phyloP scores from a whole-genome alignment of 1,284 basidiomycete genomes.

The Moniliophthora roreri region DNA sequence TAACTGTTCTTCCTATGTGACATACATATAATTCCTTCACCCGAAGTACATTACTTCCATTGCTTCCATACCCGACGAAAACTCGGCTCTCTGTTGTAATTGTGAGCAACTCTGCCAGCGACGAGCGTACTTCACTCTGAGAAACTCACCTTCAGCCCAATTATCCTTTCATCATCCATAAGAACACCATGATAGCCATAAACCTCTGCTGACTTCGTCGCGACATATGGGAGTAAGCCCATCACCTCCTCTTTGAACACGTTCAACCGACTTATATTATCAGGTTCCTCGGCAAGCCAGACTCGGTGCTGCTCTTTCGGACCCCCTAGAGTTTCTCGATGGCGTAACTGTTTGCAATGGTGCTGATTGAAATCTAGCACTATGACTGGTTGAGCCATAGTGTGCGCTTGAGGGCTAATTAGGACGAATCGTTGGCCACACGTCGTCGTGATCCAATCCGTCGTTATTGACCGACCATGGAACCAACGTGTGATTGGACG shows the following conservation, averaged over 20 bases:
- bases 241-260: conserved; percentile 11
- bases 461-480: conserved; percentile 5
- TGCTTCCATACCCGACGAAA: neutral
- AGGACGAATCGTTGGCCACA: conserved; percentile 12
- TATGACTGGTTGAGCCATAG: conserved; percentile 4
- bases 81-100: neutral
- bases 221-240: conserved; percentile 9
- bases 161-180: conserved; percentile 13
- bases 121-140: neutral
- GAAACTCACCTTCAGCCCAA: conserved; percentile 9
- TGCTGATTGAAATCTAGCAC: conserved; percentile 12
- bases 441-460: conserved; percentile 12
- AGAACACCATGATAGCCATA: conserved; percentile 9
- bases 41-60: conserved; percentile 2
- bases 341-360: neutral
- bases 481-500: conserved; percentile 8
- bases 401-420: conserved; percentile 3
- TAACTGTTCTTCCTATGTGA: neutral
- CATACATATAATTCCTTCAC: neutral
- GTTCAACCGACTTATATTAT: conserved; percentile 3
- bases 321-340: neutral
- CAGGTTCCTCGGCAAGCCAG: conserved; percentile 1
- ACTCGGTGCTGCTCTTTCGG: neutral
- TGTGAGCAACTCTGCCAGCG: neutral
- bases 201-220: neutral